These are phyloP conservation scores for Torulaspora gathmanii DNA, from an alignment of 805 yeast species.

Conservation along the genomic window DNA sequence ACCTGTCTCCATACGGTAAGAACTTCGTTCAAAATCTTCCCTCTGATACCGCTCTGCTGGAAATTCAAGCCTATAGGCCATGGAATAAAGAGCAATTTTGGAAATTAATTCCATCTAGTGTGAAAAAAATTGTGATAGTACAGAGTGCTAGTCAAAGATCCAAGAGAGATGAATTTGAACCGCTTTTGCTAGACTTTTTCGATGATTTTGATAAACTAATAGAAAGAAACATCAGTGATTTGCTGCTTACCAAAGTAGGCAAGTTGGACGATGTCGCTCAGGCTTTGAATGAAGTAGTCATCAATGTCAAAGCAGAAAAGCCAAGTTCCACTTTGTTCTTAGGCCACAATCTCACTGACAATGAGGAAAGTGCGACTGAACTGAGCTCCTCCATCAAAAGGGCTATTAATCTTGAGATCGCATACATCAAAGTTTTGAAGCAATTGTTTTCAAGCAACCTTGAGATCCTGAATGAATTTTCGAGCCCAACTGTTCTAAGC, in stretches of 20 bases:
- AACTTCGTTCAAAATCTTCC: constrained; percentile 41
- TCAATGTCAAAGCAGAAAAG: constrained; percentile 46
- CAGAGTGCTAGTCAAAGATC: constrained; percentile 45
- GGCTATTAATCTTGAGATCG: constrained; percentile 59
- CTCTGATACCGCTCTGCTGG: constrained; percentile 38
- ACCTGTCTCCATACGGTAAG: constrained; percentile 55
- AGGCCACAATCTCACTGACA: constrained; percentile 39
- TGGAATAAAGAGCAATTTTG: constrained; percentile 54
- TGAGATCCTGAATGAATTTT: constrained; percentile 56
- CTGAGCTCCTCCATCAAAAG: constrained; percentile 35
- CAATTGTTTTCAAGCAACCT: constrained; percentile 58
- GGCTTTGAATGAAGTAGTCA: constrained; percentile 45
- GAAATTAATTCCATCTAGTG: constrained; percentile 48
- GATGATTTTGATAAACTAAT: constrained; percentile 47
- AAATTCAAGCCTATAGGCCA: constrained; percentile 68
- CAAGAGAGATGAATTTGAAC: constrained; percentile 49
- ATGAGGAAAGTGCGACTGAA: constrained; percentile 4
- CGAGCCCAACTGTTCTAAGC: constrained; percentile 42
- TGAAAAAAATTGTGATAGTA: constrained; percentile 57
- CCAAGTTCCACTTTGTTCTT: constrained; percentile 63
- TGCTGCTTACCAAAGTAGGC: constrained; percentile 51
- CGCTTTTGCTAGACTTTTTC: constrained; percentile 72
- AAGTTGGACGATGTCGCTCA: constrained; percentile 25
- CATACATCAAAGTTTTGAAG: constrained; percentile 67
- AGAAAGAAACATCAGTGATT: constrained; percentile 44